Percentiles rank a stretch among this genome's conserved stretches.
phyloP scores from a whole-genome alignment of 225 moss, liverwort and hornwort genomes.

The Thuidium tamariscinum region DNA sequence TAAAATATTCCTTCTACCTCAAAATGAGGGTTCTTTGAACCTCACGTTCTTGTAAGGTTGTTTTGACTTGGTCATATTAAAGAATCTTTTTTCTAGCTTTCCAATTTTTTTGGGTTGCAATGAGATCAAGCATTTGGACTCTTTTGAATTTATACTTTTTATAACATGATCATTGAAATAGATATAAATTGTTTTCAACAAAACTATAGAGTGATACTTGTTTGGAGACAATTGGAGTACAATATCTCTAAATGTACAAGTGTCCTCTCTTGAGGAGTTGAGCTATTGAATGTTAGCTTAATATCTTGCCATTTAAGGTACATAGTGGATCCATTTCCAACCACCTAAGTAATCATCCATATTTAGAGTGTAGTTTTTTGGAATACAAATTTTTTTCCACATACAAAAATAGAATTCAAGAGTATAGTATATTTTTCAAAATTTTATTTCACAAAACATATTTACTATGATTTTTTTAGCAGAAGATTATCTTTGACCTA shows the following conservation, averaged over 20 bases:
- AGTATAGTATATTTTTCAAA: too few species aligned
- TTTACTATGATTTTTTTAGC: too few species aligned
- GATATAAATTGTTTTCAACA: neutral
- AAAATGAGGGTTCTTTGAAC: fast-evolving
- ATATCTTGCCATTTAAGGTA: neutral
- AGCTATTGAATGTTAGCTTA: too few species aligned
- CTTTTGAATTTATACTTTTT: neutral
- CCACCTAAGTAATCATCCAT: too few species aligned
- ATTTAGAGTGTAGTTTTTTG: too few species aligned
- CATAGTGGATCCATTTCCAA: too few species aligned
- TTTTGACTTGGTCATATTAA: too few species aligned
- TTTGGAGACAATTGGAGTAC: neutral
- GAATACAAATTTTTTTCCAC: too few species aligned
- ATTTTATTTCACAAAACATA: too few species aligned
- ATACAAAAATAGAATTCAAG: too few species aligned
- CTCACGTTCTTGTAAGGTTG: neutral
- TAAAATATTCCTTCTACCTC: fast-evolving
- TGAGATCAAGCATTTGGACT: neutral
- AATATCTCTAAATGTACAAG: neutral
- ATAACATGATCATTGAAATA: neutral
- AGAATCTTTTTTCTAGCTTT: neutral
- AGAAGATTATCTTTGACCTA: too few species aligned
- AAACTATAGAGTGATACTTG: neutral
- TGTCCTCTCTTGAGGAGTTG: neutral
- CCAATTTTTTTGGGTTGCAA: neutral